Percentiles rank a stretch among this genome's conserved stretches.
Evolutionary conservation across 2,329 filamentous ascomycete species (phyloP).

Genomic region (Colletotrichum sp.): DNA sequence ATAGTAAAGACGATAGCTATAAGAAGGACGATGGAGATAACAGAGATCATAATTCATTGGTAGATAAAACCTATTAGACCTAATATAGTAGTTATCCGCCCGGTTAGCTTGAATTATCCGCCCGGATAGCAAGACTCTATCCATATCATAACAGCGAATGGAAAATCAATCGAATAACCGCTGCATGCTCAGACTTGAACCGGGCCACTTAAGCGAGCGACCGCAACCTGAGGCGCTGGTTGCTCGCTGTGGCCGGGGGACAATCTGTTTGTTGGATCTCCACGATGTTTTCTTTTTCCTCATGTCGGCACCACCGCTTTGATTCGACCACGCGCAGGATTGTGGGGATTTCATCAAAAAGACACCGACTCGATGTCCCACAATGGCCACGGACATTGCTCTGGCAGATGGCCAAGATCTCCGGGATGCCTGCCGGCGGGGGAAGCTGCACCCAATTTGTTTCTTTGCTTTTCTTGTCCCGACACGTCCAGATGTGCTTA

Average conservation of each 20-base stretch:
- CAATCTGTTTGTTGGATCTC: background rate
- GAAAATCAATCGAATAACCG: background rate
- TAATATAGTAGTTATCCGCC: too few species aligned
- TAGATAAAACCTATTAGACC: too few species aligned
- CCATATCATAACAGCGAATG: background rate
- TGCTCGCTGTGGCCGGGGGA: background rate
- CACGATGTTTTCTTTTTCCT: conserved; percentile 5
- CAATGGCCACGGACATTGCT: background rate
- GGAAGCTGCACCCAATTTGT: background rate
- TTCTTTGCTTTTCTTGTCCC: background rate
- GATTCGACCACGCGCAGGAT: background rate
- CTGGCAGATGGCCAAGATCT: background rate
- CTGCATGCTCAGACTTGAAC: background rate
- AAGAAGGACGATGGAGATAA: too few species aligned
- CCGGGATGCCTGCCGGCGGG: background rate
- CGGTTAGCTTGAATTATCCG: too few species aligned
- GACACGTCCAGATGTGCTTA: background rate
- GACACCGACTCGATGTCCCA: background rate
- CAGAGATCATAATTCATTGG: too few species aligned
- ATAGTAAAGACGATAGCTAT: too few species aligned
- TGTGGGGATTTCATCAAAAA: background rate
- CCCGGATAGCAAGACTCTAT: too few species aligned
- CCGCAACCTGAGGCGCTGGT: background rate
- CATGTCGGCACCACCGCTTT: background rate
- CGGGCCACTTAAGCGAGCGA: background rate